phyloP scores from a whole-genome alignment of 1,139 yeast genomes.

The Hansenula sp. region DNA sequence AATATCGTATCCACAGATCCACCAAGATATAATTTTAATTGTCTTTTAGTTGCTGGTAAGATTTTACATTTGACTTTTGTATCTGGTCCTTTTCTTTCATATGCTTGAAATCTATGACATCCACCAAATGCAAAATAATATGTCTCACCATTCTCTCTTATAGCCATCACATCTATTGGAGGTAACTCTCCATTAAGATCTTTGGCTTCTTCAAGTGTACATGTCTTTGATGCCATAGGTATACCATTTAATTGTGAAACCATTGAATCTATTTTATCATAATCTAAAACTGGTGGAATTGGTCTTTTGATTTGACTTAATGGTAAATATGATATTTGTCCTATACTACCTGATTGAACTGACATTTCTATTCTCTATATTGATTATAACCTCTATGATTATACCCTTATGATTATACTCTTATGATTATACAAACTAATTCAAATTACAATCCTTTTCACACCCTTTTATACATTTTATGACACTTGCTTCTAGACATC shows the following conservation, averaged over 20 bases:
- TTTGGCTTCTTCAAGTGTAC: conserved; percentile 44
- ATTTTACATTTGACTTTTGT: conserved; percentile 60
- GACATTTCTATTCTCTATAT: conserved; percentile 27
- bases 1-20: conserved; percentile 58
- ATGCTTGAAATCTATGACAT: conserved; percentile 79
- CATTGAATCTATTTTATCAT: conserved; percentile 72
- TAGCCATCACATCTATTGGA: conserved; percentile 69
- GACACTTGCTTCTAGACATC: not conserved
- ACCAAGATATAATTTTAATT: conserved; percentile 59
- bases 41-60: conserved; percentile 63
- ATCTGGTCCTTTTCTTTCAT: conserved; percentile 41
- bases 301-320: conserved; percentile 67
- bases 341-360: conserved; percentile 41
- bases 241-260: conserved; percentile 62
- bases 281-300: conserved; percentile 76
- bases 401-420: no score
- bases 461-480: not conserved
- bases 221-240: conserved; percentile 63
- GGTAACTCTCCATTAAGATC: conserved; percentile 55
- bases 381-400: not conserved
- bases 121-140: conserved; percentile 83
- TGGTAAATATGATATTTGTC: conserved; percentile 54
- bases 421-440: no score
- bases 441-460: not conserved
- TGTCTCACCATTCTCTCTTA: conserved; percentile 54